Percentiles rank a stretch among this genome's conserved stretches.
Conservation (phyloP, 2,329 filamentous ascomycete species). For the Westerdykella ornata region DNA sequence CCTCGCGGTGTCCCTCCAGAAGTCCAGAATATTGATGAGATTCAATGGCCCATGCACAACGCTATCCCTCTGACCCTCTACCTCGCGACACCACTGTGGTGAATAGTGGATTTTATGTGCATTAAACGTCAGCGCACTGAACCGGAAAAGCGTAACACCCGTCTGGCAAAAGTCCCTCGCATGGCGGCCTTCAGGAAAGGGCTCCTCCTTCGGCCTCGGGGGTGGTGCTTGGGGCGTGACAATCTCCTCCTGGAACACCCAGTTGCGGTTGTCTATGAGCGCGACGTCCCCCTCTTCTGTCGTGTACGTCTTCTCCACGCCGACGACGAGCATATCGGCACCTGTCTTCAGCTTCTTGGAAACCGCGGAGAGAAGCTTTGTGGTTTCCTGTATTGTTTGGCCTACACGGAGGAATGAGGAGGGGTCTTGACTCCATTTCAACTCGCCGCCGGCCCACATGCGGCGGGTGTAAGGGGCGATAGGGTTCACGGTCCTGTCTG, state of each 20-base stretch:
- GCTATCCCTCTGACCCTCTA: conserved; percentile 67
- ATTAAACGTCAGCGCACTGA: conserved; percentile 87
- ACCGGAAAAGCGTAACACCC: conserved; percentile 72
- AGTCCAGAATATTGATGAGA: conserved; percentile 45
- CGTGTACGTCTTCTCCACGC: conserved; percentile 50
- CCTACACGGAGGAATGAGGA: conserved; percentile 20
- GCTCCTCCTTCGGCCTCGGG: conserved; percentile 14
- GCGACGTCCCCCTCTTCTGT: conserved; percentile 24
- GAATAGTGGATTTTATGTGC: conserved; percentile 88
- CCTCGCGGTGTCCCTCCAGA: conserved; percentile 26
- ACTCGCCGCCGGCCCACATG: conserved; percentile 84
- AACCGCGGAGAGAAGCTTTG: conserved; percentile 42
- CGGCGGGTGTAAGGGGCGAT: conserved; percentile 64
- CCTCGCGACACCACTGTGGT: conserved; percentile 57
- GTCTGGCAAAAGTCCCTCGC: conserved; percentile 54
- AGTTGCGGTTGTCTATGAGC: conserved; percentile 32
- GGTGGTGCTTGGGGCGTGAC: conserved; percentile 32
- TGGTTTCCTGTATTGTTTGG: conserved; percentile 39
- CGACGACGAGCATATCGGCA: conserved; percentile 53
- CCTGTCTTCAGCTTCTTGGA: conserved; percentile 47
- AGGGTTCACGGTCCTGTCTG: conserved; percentile 72
- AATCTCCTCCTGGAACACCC: conserved; percentile 42
- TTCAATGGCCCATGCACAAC: conserved; percentile 85
- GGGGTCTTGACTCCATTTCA: conserved; percentile 48
- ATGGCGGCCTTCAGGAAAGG: conserved; percentile 13